Percentiles rank a stretch among this genome's conserved stretches.
Evolutionary conservation across 805 yeast genomes (phyloP).

Genomic region (Sugiyamaella americana): DNA sequence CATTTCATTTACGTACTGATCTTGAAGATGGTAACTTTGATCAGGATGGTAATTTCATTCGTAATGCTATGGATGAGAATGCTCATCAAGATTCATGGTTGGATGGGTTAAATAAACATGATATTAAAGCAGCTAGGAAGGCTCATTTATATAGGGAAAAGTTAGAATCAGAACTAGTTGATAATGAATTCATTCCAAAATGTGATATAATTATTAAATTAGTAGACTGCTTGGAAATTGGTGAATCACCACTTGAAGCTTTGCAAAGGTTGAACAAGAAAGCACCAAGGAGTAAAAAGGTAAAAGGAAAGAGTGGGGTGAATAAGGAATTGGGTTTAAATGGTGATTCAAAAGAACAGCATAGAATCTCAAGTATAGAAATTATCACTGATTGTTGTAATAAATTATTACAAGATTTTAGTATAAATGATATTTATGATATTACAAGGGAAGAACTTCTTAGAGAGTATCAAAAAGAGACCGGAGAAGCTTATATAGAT

Average conservation of each 20-base stretch:
- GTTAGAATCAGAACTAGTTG: conserved; percentile 1
- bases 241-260: conserved; percentile 56
- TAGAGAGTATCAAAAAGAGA: conserved; percentile 38
- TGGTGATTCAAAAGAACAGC: conserved; percentile 14
- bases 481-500: conserved; percentile 36
- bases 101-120: conserved; percentile 32
- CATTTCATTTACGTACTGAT: conserved; percentile 56
- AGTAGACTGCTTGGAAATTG: conserved; percentile 39
- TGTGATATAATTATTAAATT: conserved; percentile 18
- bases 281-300: conserved; percentile 23
- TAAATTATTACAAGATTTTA: conserved; percentile 36
- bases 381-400: conserved; percentile 47
- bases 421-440: conserved; percentile 45
- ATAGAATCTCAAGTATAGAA: conserved; percentile 29
- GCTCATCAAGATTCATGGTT: conserved; percentile 39
- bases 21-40: conserved; percentile 55
- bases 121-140: conserved; percentile 33
- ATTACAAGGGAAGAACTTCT: conserved; percentile 50
- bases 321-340: conserved; percentile 11
- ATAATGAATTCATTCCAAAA: conserved; percentile 6
- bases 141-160: conserved; percentile 31
- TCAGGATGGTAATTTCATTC: conserved; percentile 51
- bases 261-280: conserved; percentile 37
- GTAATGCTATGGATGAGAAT: conserved; percentile 35
- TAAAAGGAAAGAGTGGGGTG: too few species aligned